These are phyloP conservation scores for Fusarium succisae DNA, from an alignment of 2,329 filamentous ascomycete genomes.

Conservation along the genomic window DNA sequence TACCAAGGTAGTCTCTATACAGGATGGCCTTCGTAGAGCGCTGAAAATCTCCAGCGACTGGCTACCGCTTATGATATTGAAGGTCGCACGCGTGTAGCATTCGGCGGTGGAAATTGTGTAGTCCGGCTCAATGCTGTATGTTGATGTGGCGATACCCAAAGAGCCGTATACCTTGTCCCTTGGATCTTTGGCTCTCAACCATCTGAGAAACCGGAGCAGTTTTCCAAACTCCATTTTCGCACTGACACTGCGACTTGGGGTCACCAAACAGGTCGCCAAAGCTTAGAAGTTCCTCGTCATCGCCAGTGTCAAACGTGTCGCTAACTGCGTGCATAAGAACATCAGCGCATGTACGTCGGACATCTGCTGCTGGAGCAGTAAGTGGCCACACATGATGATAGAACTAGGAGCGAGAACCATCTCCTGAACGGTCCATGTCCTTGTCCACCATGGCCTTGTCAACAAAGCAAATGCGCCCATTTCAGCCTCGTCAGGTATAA, in stretches of 20 bases:
- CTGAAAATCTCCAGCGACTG: not conserved
- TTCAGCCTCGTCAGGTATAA: not conserved
- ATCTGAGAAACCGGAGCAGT: not conserved
- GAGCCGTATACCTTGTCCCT: not conserved
- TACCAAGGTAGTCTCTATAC: fast-evolving
- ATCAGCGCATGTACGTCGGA: not conserved
- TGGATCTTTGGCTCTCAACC: not conserved
- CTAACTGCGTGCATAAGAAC: not conserved
- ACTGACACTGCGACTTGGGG: not conserved
- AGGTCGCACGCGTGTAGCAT: not conserved
- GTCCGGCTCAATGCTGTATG: not conserved
- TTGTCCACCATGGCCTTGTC: not conserved
- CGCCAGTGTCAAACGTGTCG: not conserved
- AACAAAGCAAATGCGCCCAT: not conserved
- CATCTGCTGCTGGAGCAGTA: not conserved
- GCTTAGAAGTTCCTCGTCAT: not conserved
- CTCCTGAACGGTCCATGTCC: not conserved
- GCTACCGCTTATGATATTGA: not conserved
- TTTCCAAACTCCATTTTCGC: not conserved
- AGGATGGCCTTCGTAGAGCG: not conserved
- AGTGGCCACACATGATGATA: not conserved
- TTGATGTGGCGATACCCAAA: not conserved
- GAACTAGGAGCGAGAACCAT: not conserved
- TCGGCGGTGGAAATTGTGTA: not conserved
- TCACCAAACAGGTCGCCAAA: not conserved